phyloP scores from a whole-genome alignment of 202 grass and related monocot species.

The Carex arenaria region DNA sequence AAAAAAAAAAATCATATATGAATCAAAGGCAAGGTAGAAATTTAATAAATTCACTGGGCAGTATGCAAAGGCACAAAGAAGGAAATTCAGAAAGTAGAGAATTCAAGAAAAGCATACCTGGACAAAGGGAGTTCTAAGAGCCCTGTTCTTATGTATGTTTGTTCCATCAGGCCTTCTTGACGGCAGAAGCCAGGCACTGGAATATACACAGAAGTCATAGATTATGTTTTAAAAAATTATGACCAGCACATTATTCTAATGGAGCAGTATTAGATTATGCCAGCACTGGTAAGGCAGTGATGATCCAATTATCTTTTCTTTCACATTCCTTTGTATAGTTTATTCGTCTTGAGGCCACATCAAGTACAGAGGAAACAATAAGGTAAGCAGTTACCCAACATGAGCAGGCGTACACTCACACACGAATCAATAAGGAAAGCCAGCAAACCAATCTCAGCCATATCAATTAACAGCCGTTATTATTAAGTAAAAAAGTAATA shows the following conservation, averaged over 20 bases:
- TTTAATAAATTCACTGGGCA: not conserved
- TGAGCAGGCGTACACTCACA: not conserved
- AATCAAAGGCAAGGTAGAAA: not conserved
- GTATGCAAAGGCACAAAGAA: not conserved
- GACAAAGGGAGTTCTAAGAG: constrained; percentile 71
- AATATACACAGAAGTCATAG: constrained; percentile 7
- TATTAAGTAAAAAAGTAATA: no score
- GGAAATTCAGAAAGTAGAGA: not conserved
- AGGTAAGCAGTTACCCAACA: not conserved
- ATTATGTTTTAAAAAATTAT: not conserved
- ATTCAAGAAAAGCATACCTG: constrained; percentile 42
- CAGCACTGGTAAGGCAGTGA: not conserved
- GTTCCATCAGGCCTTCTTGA: constrained; percentile 66
- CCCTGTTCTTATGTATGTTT: constrained; percentile 56
- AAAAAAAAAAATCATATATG: constrained; percentile 16
- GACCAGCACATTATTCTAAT: not conserved
- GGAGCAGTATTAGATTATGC: not conserved
- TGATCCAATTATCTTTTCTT: not conserved
- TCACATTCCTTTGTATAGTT: not conserved
- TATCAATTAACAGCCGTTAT: no score
- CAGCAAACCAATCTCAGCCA: no score
- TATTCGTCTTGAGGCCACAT: not conserved
- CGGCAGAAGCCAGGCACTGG: constrained; percentile 69
- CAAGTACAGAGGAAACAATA: not conserved
- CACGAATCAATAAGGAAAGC: not conserved